Evolutionary conservation across 164 flowering plant genomes (phyloP), one percentile per base, ranked within the genome.

Genomic region (Tetrastigma voinierianum): DNA sequence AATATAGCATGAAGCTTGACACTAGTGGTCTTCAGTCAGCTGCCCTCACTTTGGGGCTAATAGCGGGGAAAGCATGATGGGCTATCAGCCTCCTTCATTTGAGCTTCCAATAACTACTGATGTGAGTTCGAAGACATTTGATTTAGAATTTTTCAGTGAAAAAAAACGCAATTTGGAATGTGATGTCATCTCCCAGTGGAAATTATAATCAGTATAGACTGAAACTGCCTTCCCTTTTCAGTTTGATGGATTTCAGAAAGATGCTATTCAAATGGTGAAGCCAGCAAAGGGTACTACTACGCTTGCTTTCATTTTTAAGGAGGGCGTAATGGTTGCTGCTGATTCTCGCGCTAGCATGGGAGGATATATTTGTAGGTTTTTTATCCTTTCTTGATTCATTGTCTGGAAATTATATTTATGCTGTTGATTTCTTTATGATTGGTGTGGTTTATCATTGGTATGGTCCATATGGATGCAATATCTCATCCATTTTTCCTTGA

Each of bases 311-410:
- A 93, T 93, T n/a, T 96, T 96, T 62, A 89, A 96, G 76, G 96
- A 88, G 18, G 99, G 99, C 59, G 98, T 96, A 25, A 96, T 93
- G 84, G 98, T 96, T 44, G 99, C 99, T 57, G 99, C 99, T 55
- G 99, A 96, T 86, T 96, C 99, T 62, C 82, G n/a, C n/a, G 99
- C 99, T 69, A 96, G 99, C 96, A 96, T 96, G 99, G n/a, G 99
- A 74, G 98, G 96, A 68, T 96, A 96, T 76, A 96, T 93, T 49
- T 90, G 99, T 91, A 80, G 61, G n/a, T n/a, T n/a, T 51, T 20
- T n/a, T 21, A 1, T 18, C 32, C 10, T 19, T 46, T 18, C 40
- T 46, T 18, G 3, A 8, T 2, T 9, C 46, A 44, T 2, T 18
- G 25, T 1, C 17, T 3, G 64, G n/a, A n/a, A n/a, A n/a, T 9